Evolutionary conservation across 768 basidiomycete species (phyloP).

Genomic region (Boletales sp.): DNA sequence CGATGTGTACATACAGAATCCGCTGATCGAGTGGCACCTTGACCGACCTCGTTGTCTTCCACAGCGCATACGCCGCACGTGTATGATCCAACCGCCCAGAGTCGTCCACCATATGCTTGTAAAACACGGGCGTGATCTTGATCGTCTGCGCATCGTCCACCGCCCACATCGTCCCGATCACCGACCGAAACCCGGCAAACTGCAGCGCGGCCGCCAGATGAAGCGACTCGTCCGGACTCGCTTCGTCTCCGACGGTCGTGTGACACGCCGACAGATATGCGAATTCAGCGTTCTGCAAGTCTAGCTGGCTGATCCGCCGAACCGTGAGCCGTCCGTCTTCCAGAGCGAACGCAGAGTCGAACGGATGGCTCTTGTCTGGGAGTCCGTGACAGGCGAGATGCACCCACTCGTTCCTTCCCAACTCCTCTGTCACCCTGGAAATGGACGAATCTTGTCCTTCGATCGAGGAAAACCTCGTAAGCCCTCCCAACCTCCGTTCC

Average conservation of each 20-base stretch:
- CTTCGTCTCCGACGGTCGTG: constrained; percentile 17
- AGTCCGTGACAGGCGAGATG: constrained; percentile 25
- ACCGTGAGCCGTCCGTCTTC: too few species aligned
- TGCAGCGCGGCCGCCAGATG: constrained; percentile 4
- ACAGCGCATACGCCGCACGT: constrained; percentile 2
- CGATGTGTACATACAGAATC: not conserved
- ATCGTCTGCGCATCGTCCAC: constrained; percentile 5
- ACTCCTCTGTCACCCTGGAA: too few species aligned
- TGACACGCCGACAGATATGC: constrained; percentile 24
- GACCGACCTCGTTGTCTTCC: not conserved
- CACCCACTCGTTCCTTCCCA: too few species aligned
- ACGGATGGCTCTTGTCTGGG: not conserved
- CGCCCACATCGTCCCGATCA: not conserved
- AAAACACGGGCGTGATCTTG: not conserved
- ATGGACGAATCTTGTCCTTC: too few species aligned
- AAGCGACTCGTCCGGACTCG: constrained; percentile 7
- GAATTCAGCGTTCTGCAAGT: constrained; percentile 1
- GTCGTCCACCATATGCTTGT: not conserved
- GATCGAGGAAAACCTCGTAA: too few species aligned
- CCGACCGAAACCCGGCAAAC: constrained; percentile 4
- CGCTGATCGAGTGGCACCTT: constrained; percentile 3
- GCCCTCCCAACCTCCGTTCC: too few species aligned
- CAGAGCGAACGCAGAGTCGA: too few species aligned
- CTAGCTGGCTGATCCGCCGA: not conserved
- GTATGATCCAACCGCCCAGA: not conserved